Evolutionary conservation across 2,329 filamentous ascomycete species (phyloP).

Genomic region (Beauveria pseudobassiana): DNA sequence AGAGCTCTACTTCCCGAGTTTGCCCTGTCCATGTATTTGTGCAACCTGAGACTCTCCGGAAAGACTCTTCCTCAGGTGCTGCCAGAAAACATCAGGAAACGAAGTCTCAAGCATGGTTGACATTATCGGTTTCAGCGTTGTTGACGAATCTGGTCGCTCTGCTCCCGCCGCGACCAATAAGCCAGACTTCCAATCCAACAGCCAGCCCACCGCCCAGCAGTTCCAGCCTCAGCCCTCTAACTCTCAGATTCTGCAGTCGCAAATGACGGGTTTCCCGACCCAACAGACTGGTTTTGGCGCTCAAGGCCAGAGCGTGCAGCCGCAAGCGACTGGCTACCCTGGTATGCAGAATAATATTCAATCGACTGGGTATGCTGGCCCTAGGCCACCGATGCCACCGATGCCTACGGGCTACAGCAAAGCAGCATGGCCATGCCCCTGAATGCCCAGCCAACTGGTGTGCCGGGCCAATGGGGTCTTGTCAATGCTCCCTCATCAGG

Average conservation of each 20-base stretch:
- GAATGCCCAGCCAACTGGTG: constrained; percentile 89
- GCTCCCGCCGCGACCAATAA: constrained; percentile 53
- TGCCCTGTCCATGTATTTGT: constrained; percentile 95
- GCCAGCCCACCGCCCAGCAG: constrained; percentile 53
- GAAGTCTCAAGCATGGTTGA: constrained; percentile 99
- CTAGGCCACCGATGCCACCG: constrained; percentile 84
- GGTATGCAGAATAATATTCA: constrained; percentile 51
- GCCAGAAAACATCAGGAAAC: constrained; percentile 82
- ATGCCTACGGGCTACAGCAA: constrained; percentile 55
- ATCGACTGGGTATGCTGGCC: constrained; percentile 72
- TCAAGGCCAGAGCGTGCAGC: constrained; percentile 52
- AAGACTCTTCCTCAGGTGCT: constrained; percentile 68
- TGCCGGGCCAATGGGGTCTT: constrained; percentile 94
- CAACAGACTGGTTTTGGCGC: constrained; percentile 49
- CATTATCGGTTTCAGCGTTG: constrained; percentile 92
- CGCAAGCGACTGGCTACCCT: constrained; percentile 64
- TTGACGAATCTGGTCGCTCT: constrained; percentile 56
- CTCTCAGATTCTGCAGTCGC: constrained; percentile 53
- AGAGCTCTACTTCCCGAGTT: constrained; percentile 95
- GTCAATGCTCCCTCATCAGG: constrained; percentile 88
- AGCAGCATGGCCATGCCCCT: constrained; percentile 64
- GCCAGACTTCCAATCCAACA: constrained; percentile 56
- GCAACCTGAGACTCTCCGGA: constrained; percentile 84
- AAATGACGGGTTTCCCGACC: constrained; percentile 43
- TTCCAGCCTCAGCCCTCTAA: constrained; percentile 70